These are phyloP conservation scores for Chernovozyma aurita DNA, from an alignment of 1,139 yeast species.

Conservation along the genomic window DNA sequence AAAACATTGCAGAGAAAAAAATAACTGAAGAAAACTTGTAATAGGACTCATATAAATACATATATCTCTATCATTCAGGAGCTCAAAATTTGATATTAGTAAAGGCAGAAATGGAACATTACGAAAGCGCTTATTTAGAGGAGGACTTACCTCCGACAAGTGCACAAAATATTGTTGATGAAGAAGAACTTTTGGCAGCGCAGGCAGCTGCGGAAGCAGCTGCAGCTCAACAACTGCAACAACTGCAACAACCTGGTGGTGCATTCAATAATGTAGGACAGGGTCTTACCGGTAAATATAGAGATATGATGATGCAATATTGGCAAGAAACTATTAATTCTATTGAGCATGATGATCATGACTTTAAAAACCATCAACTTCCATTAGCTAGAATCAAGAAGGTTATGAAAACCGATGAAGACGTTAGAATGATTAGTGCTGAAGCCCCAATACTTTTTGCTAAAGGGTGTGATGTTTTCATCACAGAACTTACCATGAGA, in stretches of 20 bases:
- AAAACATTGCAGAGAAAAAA: too few relatives aligned
- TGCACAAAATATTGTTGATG: conserved; percentile 27
- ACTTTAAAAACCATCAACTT: conserved; percentile 88
- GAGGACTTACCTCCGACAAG: conserved; percentile 7
- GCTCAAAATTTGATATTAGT: too few relatives aligned
- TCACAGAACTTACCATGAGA: conserved; percentile 94
- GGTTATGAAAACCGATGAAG: conserved; percentile 98
- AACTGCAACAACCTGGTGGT: conserved; percentile 50
- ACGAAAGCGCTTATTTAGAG: conserved; percentile 7
- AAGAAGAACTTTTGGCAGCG: conserved; percentile 36
- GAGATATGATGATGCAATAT: conserved; percentile 88
- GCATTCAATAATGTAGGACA: conserved; percentile 93
- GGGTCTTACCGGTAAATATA: conserved; percentile 77
- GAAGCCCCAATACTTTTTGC: conserved; percentile 97
- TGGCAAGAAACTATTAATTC: conserved; percentile 95
- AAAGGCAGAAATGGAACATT: conserved; percentile 8
- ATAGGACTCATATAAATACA: too few relatives aligned
- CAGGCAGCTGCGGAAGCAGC: conserved; percentile 51
- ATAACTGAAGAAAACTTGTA: too few relatives aligned
- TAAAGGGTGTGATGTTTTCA: conserved; percentile 94
- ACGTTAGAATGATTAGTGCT: conserved; percentile 94
- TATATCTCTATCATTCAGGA: too few relatives aligned
- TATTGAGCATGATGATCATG: conserved; percentile 86
- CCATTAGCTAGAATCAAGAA: conserved; percentile 93
- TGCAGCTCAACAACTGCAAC: conserved; percentile 42